A percentile compares a stretch with the other conserved stretches of the same genome.
phyloP scores from a whole-genome alignment of 352 stramenopile genomes.

The Globisporangium megalacanthum region DNA sequence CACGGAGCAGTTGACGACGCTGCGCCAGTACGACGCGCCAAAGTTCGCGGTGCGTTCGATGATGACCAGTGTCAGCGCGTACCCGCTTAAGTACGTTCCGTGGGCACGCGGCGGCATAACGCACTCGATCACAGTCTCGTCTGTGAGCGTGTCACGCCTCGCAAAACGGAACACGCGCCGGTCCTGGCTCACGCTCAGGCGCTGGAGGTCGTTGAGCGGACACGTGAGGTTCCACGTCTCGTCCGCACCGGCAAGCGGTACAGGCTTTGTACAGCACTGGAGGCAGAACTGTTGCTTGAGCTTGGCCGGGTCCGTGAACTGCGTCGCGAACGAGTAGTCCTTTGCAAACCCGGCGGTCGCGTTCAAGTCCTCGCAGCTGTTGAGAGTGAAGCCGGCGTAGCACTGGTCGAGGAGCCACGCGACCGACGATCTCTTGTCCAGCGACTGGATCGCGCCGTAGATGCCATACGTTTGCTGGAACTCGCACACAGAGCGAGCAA shows the following conservation, averaged over 20 bases:
- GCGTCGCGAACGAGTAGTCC: conserved; percentile 43
- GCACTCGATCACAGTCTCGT: conserved; percentile 52
- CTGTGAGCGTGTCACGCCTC: conserved; percentile 37
- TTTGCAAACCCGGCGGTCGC: conserved; percentile 31
- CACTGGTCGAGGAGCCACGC: conserved; percentile 43
- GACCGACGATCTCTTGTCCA: conserved; percentile 30
- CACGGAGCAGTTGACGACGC: conserved; percentile 62
- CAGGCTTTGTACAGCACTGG: conserved; percentile 71
- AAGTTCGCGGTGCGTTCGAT: conserved; percentile 40
- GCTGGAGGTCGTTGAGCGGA: conserved; percentile 57
- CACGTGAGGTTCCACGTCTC: conserved; percentile 78
- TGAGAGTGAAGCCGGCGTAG: conserved; percentile 60
- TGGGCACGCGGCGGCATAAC: conserved; percentile 43
- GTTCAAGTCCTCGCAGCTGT: conserved; percentile 50
- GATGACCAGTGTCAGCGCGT: conserved; percentile 49
- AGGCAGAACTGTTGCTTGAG: conserved; percentile 48
- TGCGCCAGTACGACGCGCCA: conserved; percentile 57
- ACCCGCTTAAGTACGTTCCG: conserved; percentile 48
- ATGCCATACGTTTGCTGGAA: conserved; percentile 46
- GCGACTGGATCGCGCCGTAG: conserved; percentile 49
- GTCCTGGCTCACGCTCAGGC: conserved; percentile 63
- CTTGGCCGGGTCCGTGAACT: conserved; percentile 46
- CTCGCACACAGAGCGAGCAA: background rate
- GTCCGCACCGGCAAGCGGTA: conserved; percentile 42
- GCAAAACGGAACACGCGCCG: conserved; percentile 54